Evolutionary conservation across 805 yeast genomes (phyloP), one percentile per base, ranked within the genome.

Genomic region (Kodamaea hsintzibuensis): DNA sequence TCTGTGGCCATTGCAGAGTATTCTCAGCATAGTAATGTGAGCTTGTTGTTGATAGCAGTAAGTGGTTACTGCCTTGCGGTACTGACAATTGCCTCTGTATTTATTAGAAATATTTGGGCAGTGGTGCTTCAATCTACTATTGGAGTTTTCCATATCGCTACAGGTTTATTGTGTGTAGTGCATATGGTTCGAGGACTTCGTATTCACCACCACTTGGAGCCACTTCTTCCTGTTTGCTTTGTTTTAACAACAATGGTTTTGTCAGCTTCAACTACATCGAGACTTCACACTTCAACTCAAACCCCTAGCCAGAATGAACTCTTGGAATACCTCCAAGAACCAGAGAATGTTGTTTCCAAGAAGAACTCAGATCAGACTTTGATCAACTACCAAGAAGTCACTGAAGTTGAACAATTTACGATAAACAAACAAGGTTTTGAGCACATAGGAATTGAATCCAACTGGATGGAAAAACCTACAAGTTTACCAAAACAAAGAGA

Each of bases 331-430:
- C 48, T 25, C 17, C 14, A 4, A 19, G 38, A 45, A 12, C 33
- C 27, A 13, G 48, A 45, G 9, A 35, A 45, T 13, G 7, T 27
- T 4, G 49, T 50, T 6, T 50, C 52, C 30, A 57, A 57, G 44
- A 57, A 55, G 52, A 46, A 45, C 16, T 57, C 60, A 1, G 58
- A 57, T 44, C 49, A 47, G 42, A 55, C 58, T 0, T 50, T 55
- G 18, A 46, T 55, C 8, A 33, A 40, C 39, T 27, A 19, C 27
- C 33, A 6, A 61, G 22, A 52, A 58, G n/a, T n/a, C n/a, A 30
- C 59, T 65, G 67, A 62, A 64, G 40, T 66, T 69, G 18, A 14
- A 7, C 42, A 39, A 3, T 40, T 17, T 16, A 40, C 33, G 33
- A 27, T 40, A 14, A 16, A 17, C 19, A 40, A 40, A 17, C 27